Conservation (phyloP, 2,329 filamentous ascomycete genomes). For the Ambrosiella beaveri region DNA sequence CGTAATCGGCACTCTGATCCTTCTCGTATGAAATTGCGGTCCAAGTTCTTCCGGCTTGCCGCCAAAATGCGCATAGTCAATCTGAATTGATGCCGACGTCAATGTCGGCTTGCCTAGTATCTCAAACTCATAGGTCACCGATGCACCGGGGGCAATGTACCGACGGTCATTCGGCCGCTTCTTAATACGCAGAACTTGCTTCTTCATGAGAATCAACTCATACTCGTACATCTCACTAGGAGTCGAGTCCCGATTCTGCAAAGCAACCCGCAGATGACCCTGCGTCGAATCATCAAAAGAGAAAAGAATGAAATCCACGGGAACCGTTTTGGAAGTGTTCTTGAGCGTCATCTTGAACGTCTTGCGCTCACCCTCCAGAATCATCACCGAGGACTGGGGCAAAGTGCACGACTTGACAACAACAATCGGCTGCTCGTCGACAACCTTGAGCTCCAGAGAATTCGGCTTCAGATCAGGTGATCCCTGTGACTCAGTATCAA, state of each 20-base stretch:
- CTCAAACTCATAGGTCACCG: constrained; percentile 62
- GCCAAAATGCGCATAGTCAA: constrained; percentile 76
- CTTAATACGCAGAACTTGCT: constrained; percentile 45
- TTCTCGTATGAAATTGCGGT: constrained; percentile 66
- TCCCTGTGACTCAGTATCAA: constrained; percentile 22
- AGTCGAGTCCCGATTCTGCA: constrained; percentile 59
- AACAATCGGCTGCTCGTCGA: constrained; percentile 61
- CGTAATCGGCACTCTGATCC: constrained; percentile 62
- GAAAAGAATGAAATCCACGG: constrained; percentile 71
- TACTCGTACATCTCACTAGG: constrained; percentile 72
- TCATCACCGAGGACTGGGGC: constrained; percentile 73
- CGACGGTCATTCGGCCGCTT: constrained; percentile 34
- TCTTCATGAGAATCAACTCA: constrained; percentile 60
- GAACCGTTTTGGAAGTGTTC: constrained; percentile 53
- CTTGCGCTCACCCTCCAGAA: constrained; percentile 75
- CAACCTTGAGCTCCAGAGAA: constrained; percentile 51
- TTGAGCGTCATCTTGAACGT: constrained; percentile 62
- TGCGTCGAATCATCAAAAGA: constrained; percentile 84
- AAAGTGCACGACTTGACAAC: constrained; percentile 60
- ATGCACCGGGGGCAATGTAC: constrained; percentile 49
- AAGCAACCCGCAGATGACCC: constrained; percentile 53
- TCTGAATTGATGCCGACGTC: constrained; percentile 59
- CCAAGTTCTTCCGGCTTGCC: constrained; percentile 47
- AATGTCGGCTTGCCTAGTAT: constrained; percentile 74
- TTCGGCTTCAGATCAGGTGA: constrained; percentile 29